Evolutionary conservation across 352 stramenopile species (phyloP), one percentile per base, ranked within the genome.

Genomic region (Globisporangium camurandrum): DNA sequence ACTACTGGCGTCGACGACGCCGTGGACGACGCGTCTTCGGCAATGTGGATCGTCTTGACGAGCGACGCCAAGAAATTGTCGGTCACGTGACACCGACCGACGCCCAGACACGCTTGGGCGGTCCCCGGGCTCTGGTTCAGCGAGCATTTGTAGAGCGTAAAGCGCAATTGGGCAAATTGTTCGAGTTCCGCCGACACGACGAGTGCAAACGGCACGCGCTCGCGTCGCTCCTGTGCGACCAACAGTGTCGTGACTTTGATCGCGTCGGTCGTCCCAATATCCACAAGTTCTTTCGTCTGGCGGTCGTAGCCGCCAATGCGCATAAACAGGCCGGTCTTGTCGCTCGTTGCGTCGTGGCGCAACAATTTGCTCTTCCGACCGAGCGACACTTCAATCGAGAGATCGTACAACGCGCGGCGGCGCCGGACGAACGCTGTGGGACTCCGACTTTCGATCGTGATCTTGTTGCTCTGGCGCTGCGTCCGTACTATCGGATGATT

Each of bases 381-480:
- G 19, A 89, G 55, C 20, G 71, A 52, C 33, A 89, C 61, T n/a
- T 84, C 67, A 23, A 89, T 54, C 14, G 72, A 83, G 28, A 89
- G 36, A 26, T 81, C 72, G 40, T 75, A 80, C 1, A 71, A 33
- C 27, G 16, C 6, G 12, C 51, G 26, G 26, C 51, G 45, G 20
- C 34, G 30, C 19, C 11, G 34, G 9, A 30, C 34, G 31, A 56
- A 55, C 17, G 52, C 33, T 17, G 40, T 54, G 4, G 52, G 52
- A 38, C 52, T 59, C 11, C 52, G 46, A 28, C 38, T 53, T 30
- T 54, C 52, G 28, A 59, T 64, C 59, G 48, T 64, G 46, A 51
- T 69, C 50, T 51, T 60, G 33, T 49, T 53, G 48, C 42, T 62
- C n/a, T n/a, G 14, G 42, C 20, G 22, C 52, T 51, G 44, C 53